These are phyloP conservation scores for Myriosclerotinia curreyana DNA, from an alignment of 2,329 filamentous ascomycete species.

Conservation along the genomic window DNA sequence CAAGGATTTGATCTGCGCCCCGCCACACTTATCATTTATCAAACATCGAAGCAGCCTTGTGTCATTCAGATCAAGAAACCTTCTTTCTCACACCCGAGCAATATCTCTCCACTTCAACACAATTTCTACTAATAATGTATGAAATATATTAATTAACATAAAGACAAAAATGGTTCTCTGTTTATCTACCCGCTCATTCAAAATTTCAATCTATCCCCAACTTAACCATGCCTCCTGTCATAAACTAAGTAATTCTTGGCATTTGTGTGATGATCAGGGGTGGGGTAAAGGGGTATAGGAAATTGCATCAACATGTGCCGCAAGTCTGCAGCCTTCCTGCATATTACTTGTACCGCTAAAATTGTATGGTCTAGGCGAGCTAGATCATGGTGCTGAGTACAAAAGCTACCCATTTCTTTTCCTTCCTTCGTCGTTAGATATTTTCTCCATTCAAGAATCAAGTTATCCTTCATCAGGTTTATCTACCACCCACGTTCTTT, in stretches of 20 bases:
- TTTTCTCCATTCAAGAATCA: slow-evolving; percentile 7
- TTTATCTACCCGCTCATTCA: neutral
- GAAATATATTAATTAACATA: neutral
- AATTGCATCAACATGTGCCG: slow-evolving; percentile 14
- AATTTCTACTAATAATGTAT: neutral
- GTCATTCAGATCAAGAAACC: neutral
- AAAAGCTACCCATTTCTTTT: slow-evolving; percentile 14
- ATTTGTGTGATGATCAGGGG: too few species aligned
- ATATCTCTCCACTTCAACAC: neutral
- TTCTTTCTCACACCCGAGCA: neutral
- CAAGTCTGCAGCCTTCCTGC: neutral
- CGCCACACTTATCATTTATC: neutral
- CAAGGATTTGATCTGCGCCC: neutral
- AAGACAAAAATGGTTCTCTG: neutral
- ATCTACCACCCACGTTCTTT: slow-evolving; percentile 12
- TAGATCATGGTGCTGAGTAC: neutral
- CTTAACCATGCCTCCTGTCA: neutral
- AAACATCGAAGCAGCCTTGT: neutral
- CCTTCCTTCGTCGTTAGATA: slow-evolving; percentile 9
- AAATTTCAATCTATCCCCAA: neutral
- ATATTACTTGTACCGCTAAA: neutral
- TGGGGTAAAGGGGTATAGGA: slow-evolving; percentile 10
- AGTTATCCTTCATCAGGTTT: slow-evolving; percentile 1
- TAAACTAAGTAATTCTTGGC: neutral
- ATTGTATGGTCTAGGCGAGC: neutral